Conservation (phyloP, 208 protist genomes). For the Giardia muris region DNA sequence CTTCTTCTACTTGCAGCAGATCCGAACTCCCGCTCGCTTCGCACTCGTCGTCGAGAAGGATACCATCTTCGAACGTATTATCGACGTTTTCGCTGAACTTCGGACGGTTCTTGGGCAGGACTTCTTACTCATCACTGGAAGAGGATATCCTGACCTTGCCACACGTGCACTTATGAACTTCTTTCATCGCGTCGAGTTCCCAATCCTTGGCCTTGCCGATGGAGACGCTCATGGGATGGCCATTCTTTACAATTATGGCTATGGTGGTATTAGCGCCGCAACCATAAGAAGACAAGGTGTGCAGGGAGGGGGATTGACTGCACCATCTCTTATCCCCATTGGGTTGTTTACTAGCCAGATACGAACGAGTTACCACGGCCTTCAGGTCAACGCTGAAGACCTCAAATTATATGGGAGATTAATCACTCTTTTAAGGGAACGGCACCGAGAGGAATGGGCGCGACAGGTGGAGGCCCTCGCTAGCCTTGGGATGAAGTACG, state of each 20-base stretch:
- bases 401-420: not conserved
- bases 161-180: not conserved
- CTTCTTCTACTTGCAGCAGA: constrained; percentile 7
- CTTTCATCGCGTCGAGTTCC: not conserved
- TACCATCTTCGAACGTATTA: not conserved
- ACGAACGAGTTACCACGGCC: not conserved
- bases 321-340: not conserved
- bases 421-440: not conserved
- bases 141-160: not conserved
- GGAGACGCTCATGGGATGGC: not conserved
- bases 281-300: not conserved
- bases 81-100: not conserved
- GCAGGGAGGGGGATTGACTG: not conserved
- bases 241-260: not conserved
- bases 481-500: not conserved
- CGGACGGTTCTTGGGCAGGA: not conserved
- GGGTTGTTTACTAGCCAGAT: not conserved
- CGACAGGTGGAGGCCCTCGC: not conserved
- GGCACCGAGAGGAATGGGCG: not conserved
- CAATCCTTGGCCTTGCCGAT: not conserved
- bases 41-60: not conserved
- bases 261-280: not conserved
- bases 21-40: not conserved
- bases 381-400: not conserved
- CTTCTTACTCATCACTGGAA: not conserved